phyloP scores from a whole-genome alignment of 202 grass and related monocot genomes.

The Schoenoplectus triqueter region DNA sequence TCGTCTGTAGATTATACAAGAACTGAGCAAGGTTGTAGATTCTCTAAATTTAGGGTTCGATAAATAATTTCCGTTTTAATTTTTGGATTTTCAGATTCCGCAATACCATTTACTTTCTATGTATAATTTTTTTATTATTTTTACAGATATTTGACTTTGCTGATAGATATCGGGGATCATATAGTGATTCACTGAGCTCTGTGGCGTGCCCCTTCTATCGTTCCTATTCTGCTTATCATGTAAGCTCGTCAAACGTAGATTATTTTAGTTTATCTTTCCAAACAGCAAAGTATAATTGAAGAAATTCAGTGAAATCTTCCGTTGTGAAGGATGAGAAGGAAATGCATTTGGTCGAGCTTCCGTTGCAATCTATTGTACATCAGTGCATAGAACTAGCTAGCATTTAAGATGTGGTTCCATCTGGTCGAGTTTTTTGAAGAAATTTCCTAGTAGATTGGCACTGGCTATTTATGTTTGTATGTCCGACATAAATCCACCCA shows the following conservation, averaged over 20 bases:
- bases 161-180: conserved; percentile 52
- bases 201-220: conserved; percentile 68
- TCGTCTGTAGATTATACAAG: no score
- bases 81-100: no score
- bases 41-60: no score
- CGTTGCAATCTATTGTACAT: neutral
- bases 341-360: neutral
- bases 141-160: conserved; percentile 67
- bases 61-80: no score
- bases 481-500: neutral
- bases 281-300: neutral
- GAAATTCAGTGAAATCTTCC: neutral
- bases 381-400: neutral
- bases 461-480: neutral
- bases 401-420: neutral
- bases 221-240: conserved; percentile 74
- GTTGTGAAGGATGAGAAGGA: neutral
- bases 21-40: no score
- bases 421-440: neutral
- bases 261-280: neutral
- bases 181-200: conserved; percentile 71
- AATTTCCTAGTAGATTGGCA: neutral
- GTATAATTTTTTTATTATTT: neutral
- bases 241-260: conserved; percentile 28
- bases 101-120: neutral